phyloP scores from a whole-genome alignment of 441 rosid species.

The Rhodomyrtus psidioides region DNA sequence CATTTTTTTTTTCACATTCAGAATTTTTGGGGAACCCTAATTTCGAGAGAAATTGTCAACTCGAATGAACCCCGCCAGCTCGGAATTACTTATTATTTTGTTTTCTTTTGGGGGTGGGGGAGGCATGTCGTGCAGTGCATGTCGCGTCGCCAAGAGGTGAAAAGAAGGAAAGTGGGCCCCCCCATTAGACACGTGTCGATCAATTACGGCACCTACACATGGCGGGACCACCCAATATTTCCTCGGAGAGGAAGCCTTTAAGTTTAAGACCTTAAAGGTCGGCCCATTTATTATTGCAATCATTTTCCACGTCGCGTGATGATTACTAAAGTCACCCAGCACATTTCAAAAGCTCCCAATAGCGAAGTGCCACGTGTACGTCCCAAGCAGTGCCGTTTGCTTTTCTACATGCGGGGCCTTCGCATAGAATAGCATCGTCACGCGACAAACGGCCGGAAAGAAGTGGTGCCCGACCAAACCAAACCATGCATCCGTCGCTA shows the following conservation, averaged over 20 bases:
- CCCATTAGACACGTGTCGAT: too few relatives aligned
- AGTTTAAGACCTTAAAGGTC: background rate
- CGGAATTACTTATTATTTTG: background rate
- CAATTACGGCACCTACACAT: too few relatives aligned
- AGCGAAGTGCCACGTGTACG: background rate
- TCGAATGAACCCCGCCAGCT: background rate
- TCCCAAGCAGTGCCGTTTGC: too few relatives aligned
- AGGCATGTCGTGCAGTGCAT: background rate
- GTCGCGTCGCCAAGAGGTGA: background rate
- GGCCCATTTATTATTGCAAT: background rate
- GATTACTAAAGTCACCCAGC: background rate
- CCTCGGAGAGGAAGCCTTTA: background rate
- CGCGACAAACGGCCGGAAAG: background rate
- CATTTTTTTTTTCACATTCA: background rate
- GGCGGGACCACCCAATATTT: too few relatives aligned
- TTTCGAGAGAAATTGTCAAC: background rate
- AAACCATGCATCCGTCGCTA: background rate
- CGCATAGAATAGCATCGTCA: background rate
- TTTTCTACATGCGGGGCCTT: background rate
- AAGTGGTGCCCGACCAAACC: background rate
- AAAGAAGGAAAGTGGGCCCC: too few relatives aligned
- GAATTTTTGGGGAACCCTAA: background rate
- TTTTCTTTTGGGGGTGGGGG: background rate
- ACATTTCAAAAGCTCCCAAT: background rate
- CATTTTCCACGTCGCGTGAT: background rate